Percentiles rank a stretch among this genome's conserved stretches.
Conservation (phyloP, 2,329 filamentous ascomycete genomes). For the Penicillium hordei region DNA sequence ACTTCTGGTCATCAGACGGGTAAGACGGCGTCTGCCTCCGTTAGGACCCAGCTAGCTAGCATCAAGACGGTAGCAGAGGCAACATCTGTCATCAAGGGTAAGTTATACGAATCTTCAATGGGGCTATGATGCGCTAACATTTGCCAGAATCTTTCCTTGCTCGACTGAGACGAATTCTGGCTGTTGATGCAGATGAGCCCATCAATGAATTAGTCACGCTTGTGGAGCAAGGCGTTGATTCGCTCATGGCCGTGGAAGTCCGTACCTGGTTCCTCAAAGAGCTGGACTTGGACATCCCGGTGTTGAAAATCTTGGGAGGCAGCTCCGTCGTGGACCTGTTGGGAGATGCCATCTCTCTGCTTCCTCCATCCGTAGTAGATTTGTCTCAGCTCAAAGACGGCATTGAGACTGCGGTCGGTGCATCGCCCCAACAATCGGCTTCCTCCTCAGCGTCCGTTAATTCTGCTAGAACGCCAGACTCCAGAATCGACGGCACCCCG, state of each 20-base stretch:
- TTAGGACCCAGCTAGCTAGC: neutral
- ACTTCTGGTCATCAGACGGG: neutral
- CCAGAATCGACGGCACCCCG: no score
- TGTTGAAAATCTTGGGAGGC: slow-evolving; percentile 7
- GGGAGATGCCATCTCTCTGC: no score
- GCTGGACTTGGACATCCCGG: slow-evolving; percentile 6
- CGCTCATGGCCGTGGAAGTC: neutral
- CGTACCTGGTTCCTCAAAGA: slow-evolving; percentile 9
- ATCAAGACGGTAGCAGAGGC: neutral
- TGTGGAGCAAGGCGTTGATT: slow-evolving; percentile 6
- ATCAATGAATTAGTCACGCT: neutral
- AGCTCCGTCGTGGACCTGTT: neutral
- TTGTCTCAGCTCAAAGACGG: no score
- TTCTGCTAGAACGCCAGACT: no score
- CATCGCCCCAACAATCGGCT: no score
- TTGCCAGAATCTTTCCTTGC: neutral
- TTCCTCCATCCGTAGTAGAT: no score
- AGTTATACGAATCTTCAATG: no score
- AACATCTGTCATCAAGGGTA: neutral
- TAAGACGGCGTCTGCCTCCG: neutral
- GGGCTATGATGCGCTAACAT: no score
- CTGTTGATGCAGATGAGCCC: neutral
- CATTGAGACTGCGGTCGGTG: no score
- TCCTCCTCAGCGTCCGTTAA: no score
- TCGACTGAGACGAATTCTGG: neutral